These are phyloP conservation scores for Mycena galopus DNA, from an alignment of 768 basidiomycete genomes.

Conservation along the genomic window DNA sequence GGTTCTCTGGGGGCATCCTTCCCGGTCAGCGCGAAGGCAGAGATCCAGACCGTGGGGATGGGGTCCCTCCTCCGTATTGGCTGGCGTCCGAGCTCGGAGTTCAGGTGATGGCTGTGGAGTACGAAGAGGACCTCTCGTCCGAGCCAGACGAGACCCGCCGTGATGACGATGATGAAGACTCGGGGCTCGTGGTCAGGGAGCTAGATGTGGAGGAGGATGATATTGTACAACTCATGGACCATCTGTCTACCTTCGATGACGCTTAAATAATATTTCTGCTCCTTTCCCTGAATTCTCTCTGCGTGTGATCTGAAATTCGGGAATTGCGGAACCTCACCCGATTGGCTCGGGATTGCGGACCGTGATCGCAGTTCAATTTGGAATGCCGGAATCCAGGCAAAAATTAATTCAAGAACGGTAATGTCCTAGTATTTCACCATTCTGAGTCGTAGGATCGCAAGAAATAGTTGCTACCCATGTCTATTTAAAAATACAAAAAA, in stretches of 20 bases:
- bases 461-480: too few relatives aligned
- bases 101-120: not conserved
- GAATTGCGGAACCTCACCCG: not conserved
- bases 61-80: conserved; percentile 7
- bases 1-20: conserved; percentile 4
- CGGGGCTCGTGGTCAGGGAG: not conserved
- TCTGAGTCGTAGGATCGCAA: too few relatives aligned
- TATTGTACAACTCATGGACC: conserved; percentile 9
- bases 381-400: not conserved
- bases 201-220: conserved; percentile 2
- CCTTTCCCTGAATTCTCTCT: not conserved
- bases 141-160: not conserved
- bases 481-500: not conserved
- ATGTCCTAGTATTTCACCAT: too few relatives aligned
- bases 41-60: not conserved
- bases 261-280: not conserved
- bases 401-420: not conserved
- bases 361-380: not conserved
- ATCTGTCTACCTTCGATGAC: conserved; percentile 1
- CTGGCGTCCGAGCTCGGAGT: not conserved
- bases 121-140: not conserved
- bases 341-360: not conserved
- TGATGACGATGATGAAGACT: not conserved
- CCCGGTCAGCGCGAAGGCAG: conserved; percentile 1
- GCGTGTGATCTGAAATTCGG: not conserved